A percentile compares a stretch with the other conserved stretches of the same genome.
Evolutionary conservation across 331 rosid genomes (phyloP).

Genomic region (Pyracantha coccinea): DNA sequence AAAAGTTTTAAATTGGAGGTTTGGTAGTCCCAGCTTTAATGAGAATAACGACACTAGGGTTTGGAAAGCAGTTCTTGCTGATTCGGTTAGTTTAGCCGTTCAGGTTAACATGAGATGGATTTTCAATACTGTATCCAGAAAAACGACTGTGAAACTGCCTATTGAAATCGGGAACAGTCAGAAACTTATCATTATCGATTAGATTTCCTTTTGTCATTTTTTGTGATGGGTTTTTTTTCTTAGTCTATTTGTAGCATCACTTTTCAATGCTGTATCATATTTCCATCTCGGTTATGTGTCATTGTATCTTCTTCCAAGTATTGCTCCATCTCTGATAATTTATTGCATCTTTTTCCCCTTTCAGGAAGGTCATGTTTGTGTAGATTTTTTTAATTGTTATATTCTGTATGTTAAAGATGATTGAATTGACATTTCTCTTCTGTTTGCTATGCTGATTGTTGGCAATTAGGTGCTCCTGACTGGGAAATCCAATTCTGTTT

Average conservation of each 20-base stretch:
- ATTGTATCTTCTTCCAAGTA: background rate
- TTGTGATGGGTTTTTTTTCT: background rate
- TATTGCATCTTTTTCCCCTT: background rate
- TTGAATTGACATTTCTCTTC: constrained; percentile 12
- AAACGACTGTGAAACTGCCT: background rate
- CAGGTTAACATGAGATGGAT: background rate
- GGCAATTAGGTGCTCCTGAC: constrained; percentile 40
- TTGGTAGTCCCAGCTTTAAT: background rate
- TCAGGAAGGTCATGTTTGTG: background rate
- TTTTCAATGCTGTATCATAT: background rate
- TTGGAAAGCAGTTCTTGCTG: background rate
- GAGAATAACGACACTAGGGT: background rate
- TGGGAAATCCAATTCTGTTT: constrained; percentile 78
- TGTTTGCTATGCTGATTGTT: constrained; percentile 20
- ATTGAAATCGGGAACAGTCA: background rate
- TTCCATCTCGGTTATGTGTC: background rate
- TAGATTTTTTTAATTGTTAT: background rate
- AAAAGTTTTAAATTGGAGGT: background rate
- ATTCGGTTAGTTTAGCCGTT: background rate
- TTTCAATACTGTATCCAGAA: background rate
- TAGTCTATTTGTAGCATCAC: background rate
- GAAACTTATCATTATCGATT: too few species aligned
- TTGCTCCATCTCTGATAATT: background rate
- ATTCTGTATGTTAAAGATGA: constrained; percentile 7
- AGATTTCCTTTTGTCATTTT: background rate